Conservation (phyloP, 805 yeast genomes). For the Wickerhamiella cacticola region DNA sequence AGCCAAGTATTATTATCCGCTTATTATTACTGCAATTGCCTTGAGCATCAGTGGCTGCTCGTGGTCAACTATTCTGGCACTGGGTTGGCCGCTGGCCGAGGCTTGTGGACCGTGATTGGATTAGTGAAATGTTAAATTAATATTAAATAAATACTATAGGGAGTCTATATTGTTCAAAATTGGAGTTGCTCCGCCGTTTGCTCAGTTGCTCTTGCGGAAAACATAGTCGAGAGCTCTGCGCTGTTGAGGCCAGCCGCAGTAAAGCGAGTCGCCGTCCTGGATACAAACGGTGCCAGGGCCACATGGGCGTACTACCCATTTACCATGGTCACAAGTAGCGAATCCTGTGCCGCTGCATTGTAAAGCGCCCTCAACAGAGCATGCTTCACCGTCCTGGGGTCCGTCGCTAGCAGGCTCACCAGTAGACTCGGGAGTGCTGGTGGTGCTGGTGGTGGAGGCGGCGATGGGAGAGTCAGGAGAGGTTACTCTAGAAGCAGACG, state of each 20-base stretch:
- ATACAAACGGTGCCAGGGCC: conserved; percentile 26
- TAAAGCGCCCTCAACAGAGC: conserved; percentile 23
- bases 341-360: conserved; percentile 23
- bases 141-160: not conserved
- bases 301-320: conserved; percentile 26
- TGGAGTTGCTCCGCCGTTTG: not conserved
- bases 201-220: conserved; percentile 4
- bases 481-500: not conserved
- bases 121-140: not conserved
- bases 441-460: not conserved
- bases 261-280: conserved; percentile 17
- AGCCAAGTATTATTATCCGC: too few relatives aligned
- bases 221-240: not conserved
- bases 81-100: not conserved
- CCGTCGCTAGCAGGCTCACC: too few relatives aligned
- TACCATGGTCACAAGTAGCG: conserved; percentile 24
- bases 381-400: conserved; percentile 18
- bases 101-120: not conserved
- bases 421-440: not conserved
- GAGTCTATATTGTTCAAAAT: not conserved
- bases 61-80: not conserved
- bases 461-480: not conserved
- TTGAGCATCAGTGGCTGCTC: not conserved
- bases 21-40: not conserved
- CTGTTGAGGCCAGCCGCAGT: conserved; percentile 24